phyloP scores from a whole-genome alignment of 139 green algal species.

The Chlorella sp. region DNA sequence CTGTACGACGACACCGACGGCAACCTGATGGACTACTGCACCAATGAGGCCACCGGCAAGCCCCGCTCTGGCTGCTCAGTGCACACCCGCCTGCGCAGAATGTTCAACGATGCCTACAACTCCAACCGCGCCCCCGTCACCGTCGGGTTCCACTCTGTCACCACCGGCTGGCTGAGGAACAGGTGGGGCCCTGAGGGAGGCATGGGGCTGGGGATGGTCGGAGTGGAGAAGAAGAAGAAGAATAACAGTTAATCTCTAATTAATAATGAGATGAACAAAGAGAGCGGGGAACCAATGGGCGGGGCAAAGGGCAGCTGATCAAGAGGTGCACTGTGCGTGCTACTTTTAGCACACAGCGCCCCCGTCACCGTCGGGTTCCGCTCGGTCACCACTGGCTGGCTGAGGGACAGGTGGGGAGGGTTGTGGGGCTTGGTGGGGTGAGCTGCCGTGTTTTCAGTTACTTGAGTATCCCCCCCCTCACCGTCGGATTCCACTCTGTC shows the following conservation, averaged over 20 bases:
- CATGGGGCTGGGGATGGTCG: no score
- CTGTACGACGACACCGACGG: neutral
- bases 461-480: no score
- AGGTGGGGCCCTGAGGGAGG: no score
- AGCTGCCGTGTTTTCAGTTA: no score
- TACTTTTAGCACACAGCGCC: no score
- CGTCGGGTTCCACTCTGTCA: neutral
- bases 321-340: no score
- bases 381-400: neutral
- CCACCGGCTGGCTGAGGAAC: neutral
- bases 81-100: neutral
- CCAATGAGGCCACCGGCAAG: neutral
- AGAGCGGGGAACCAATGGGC: no score
- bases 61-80: neutral
- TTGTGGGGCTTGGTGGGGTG: no score
- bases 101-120: neutral
- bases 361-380: neutral
- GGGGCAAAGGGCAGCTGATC: no score
- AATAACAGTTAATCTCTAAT: no score
- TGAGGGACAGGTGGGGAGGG: neutral
- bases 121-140: neutral
- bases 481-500: neutral
- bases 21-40: slow-evolving; percentile 8
- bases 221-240: no score
- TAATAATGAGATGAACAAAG: no score